Percentiles rank a stretch among this genome's conserved stretches.
Conservation (phyloP, 495 filamentous ascomycete species). For the Filosporella fistucella region DNA sequence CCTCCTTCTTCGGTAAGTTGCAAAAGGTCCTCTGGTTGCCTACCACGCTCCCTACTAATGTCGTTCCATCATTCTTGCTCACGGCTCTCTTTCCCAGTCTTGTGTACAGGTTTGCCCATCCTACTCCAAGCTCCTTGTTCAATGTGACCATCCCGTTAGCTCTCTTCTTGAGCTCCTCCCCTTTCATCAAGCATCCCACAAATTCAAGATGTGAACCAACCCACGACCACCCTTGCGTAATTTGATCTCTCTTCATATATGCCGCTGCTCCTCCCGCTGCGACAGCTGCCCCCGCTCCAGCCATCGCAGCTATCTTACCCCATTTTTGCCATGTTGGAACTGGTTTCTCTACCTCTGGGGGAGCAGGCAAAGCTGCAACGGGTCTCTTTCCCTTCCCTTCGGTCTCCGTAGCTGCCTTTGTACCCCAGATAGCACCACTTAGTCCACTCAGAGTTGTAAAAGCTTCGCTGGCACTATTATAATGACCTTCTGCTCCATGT, state of each 20-base stretch:
- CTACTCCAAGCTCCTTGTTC: constrained; percentile 49
- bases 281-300: constrained; percentile 73
- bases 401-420: constrained; percentile 18
- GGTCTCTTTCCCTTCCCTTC: constrained; percentile 18
- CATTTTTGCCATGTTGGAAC: constrained; percentile 52
- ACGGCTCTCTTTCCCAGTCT: constrained; percentile 63
- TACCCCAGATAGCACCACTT: constrained; percentile 28
- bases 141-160: constrained; percentile 55
- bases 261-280: constrained; percentile 85
- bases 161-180: constrained; percentile 68
- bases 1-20: constrained; percentile 61
- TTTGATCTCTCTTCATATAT: constrained; percentile 75
- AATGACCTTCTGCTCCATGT: constrained; percentile 82
- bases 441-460: constrained; percentile 56
- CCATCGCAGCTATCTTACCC: constrained; percentile 80
- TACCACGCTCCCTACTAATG: constrained; percentile 42
- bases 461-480: constrained; percentile 65
- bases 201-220: constrained; percentile 92
- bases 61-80: constrained; percentile 31
- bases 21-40: constrained; percentile 78
- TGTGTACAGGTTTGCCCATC: constrained; percentile 80
- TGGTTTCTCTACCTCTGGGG: constrained; percentile 7
- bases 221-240: constrained; percentile 62
- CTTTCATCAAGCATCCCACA: constrained; percentile 78
- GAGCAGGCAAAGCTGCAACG: constrained; percentile 31